Conservation (phyloP, 139 green algal species). For the Picocystis salinarum region DNA sequence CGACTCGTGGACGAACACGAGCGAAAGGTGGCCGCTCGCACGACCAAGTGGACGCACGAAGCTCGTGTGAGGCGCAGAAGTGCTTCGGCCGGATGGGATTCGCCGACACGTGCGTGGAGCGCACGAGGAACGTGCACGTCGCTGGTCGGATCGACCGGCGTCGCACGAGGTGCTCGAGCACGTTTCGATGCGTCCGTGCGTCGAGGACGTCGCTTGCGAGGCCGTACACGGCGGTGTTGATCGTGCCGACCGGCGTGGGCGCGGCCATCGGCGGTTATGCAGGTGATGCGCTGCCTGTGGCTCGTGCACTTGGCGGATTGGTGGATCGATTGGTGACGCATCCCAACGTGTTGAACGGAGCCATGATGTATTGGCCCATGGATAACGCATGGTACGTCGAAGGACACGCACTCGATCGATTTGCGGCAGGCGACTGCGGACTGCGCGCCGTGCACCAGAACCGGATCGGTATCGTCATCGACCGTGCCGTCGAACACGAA, state of each 20-base stretch:
- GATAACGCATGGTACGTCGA: constrained; percentile 18
- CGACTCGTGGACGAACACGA: too few species aligned
- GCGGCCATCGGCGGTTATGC: constrained; percentile 19
- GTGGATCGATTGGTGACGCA: constrained; percentile 16
- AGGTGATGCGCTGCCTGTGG: constrained; percentile 16
- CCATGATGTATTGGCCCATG: constrained; percentile 24
- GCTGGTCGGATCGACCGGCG: too few species aligned
- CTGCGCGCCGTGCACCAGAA: constrained; percentile 20
- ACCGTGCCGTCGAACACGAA: constrained; percentile 17
- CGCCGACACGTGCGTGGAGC: too few species aligned
- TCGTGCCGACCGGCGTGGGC: constrained; percentile 18
- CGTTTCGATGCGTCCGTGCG: too few species aligned
- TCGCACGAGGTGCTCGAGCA: too few species aligned
- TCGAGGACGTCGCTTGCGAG: too few species aligned
- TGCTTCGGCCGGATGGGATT: too few species aligned
- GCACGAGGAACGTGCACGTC: too few species aligned
- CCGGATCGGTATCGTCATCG: constrained; percentile 8
- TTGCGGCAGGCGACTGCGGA: constrained; percentile 12
- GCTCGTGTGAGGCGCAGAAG: too few species aligned
- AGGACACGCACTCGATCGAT: constrained; percentile 15
- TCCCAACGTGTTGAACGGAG: constrained; percentile 19
- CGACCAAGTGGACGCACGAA: too few species aligned
- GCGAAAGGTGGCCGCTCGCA: too few species aligned
- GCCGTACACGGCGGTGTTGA: constrained; percentile 16
- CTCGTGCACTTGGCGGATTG: constrained; percentile 7